Conservation (phyloP, 139 green algal genomes). For the Desmodesmus armatus region DNA sequence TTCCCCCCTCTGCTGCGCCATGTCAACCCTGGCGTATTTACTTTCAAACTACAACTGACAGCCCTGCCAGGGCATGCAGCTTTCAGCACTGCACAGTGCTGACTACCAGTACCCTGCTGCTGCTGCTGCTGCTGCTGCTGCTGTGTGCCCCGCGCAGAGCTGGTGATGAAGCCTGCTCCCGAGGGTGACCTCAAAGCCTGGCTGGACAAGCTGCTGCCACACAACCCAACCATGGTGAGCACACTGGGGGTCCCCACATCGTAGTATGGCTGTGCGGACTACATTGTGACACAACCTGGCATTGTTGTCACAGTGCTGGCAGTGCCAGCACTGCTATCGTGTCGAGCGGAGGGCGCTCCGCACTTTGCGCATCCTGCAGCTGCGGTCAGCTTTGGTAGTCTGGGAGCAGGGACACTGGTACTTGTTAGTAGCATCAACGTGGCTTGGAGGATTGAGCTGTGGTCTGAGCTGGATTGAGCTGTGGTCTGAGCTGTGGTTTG, state of each 20-base stretch:
- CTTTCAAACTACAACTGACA: no score
- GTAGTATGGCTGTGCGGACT: neutral
- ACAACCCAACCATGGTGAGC: neutral
- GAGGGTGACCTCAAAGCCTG: neutral
- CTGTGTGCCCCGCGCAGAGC: no score
- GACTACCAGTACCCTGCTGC: neutral
- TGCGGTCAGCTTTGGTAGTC: no score
- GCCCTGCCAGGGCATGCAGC: no score
- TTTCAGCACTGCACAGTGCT: no score
- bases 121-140: neutral
- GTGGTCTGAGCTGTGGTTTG: neutral
- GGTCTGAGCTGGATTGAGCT: no score
- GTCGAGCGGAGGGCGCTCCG: no score
- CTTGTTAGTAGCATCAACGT: no score
- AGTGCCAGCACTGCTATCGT: neutral
- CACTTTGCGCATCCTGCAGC: no score
- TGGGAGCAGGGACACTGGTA: no score
- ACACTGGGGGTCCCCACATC: neutral
- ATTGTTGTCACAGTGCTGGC: neutral
- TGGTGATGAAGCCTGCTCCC: neutral
- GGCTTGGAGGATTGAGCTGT: no score
- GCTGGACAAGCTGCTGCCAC: neutral
- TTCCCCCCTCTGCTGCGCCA: neutral
- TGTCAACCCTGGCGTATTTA: neutral
- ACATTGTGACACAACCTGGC: neutral